Base-by-base conservation (phyloP, 2,329 filamentous ascomycete species). In the Capronia americana region DNA sequence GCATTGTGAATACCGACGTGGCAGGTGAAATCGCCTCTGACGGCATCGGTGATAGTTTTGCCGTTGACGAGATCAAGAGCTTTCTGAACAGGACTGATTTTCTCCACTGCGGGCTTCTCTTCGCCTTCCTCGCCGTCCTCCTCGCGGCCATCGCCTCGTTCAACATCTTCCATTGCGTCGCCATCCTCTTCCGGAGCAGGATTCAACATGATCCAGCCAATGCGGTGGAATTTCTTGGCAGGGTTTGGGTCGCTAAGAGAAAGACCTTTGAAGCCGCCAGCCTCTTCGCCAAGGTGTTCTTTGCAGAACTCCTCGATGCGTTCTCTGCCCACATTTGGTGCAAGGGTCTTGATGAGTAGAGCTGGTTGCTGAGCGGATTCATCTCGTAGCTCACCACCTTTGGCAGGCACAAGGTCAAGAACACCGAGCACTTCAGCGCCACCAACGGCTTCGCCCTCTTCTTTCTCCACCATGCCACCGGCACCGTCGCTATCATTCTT, bases 201-300 rank as follows among this genome's bases (percentile, higher is more conserved):
- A 74, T 98, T 91, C 10, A 99, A 85, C 86, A 98, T 95, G 67
- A 99, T 96, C 94, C 96, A 99, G 24, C 95, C 95, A 78, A 99
- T 98, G 24, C 95, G 90, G 76, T 99, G 95, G 75, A 93, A 99
- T 70, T 96, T 91, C 81, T 99, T 99, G 74, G 92, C 90, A 1
- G 95, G 95, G 75, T 99, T 99, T 0, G 95, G 95, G 74, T 99
- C 95, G 72, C 93, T 97, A 57, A 99, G 85, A 38, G 94, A 98
- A 4, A 99, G 84, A 89, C 94, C 98, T 76, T 94, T 96, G 82
- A 95, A 97, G 2, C 94, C 94, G 60, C 93, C 93, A 70, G 95
- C 90, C 55, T 89, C 90, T 74, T 97, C 93, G 14, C 94, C 93
- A 3, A 98, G 86, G 76, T 97, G 91, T 77, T 97, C 93, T 75